Evolutionary conservation across 108 stramenopile species (phyloP), one percentile per base, ranked within the genome.

Genomic region (Asterionellopsis glacialis): DNA sequence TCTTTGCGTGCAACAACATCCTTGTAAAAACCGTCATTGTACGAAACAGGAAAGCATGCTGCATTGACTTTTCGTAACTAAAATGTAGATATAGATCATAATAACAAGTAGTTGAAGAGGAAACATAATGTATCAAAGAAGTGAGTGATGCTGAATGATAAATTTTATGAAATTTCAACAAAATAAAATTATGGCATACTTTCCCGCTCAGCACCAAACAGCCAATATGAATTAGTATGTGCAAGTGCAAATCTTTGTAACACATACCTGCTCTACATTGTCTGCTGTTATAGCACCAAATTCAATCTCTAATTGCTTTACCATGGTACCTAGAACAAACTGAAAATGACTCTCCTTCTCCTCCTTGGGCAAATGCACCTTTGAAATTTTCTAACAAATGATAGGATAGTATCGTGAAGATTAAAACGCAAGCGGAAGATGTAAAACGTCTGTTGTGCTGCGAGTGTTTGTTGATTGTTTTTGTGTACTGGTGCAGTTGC

Each of bases 31-130:
- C 74, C 73, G 21, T 95, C 84, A 59, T 79, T 75, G 74, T 98
- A 98, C 18, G 83, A 65, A 0, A 98, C 84, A 11, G 96, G 97
- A 72, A 98, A 93, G 26, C 88, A 88, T 12, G 90, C 69, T 39
- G 72, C 58, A 55, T 90, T 88, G 10, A 93, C 79, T 75, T 76
- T 82, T 59, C 83, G 77, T 12, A 93, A 64, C 87, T 87, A 62
- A 21, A 6, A 23, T 58, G 11, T 19, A 10, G 10, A 48, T 27
- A 47, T 10, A 27, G 23, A 47, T 11, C 45, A 41, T 43, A 52
- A 49, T 10, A 55, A 25, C 40, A 45, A 47, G 6, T 38, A 41
- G 26, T 18, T 15, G 9, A 49, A 11, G 41, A 43, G 10, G 13
- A 13, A 12, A 42, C 38, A 53, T 49, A 9, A 48, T 16, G 23